These are phyloP conservation scores for Colletotrichum sp. DNA, from an alignment of 2,329 filamentous ascomycete genomes.

Conservation along the genomic window DNA sequence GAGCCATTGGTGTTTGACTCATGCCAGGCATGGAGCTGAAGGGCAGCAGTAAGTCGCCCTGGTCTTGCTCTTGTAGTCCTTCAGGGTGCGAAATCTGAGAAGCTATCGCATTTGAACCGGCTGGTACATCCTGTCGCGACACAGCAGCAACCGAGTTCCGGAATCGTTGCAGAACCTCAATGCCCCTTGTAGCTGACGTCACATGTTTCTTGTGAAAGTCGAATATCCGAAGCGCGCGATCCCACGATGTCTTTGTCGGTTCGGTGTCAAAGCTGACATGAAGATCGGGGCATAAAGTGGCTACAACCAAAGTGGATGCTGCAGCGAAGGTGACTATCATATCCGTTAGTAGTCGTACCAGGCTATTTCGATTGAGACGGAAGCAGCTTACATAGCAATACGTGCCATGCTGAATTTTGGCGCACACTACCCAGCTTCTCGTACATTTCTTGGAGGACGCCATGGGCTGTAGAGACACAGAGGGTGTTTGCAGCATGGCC, in stretches of 20 bases:
- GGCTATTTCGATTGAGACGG: accelerated
- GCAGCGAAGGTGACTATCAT: not conserved
- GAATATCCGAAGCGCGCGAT: not conserved
- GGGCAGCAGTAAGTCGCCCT: not conserved
- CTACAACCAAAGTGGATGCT: not conserved
- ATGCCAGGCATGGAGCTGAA: not conserved
- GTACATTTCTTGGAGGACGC: not conserved
- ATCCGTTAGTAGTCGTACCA: accelerated
- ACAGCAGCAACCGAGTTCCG: not conserved
- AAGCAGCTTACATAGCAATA: not conserved
- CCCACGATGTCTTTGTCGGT: not conserved
- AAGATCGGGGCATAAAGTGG: not conserved
- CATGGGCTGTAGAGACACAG: not conserved
- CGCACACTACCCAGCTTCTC: not conserved
- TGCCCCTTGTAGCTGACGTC: not conserved
- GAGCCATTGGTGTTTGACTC: not conserved
- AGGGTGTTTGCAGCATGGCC: not conserved
- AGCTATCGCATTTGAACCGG: accelerated
- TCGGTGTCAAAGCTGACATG: not conserved
- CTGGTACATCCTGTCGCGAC: not conserved
- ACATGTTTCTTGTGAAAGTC: not conserved
- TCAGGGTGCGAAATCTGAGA: accelerated
- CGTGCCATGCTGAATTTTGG: slow-evolving; percentile 2
- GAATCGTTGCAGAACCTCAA: not conserved
- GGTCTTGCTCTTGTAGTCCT: not conserved